These are phyloP conservation scores for Butyriboletus loyo DNA, from an alignment of 768 basidiomycete species.

Conservation along the genomic window DNA sequence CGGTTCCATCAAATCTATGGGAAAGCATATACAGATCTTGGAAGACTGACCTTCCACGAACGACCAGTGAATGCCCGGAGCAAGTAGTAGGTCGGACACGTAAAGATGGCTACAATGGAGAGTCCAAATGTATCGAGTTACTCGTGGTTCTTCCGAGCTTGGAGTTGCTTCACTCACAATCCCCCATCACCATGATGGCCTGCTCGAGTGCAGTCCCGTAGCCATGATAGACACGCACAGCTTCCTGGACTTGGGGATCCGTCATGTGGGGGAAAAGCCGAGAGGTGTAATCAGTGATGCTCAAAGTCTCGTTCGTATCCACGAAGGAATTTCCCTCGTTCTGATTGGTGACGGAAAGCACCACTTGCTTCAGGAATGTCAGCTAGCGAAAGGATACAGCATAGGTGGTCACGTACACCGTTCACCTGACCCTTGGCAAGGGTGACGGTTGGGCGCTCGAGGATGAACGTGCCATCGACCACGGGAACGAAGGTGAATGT, in stretches of 20 bases:
- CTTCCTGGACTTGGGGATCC: constrained; percentile 22
- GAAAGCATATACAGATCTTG: constrained; percentile 11
- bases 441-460: constrained; percentile 1
- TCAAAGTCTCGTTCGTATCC: constrained; percentile 18
- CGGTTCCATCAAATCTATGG: not conserved
- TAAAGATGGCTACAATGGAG: constrained; percentile 30
- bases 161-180: constrained; percentile 30
- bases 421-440: constrained; percentile 1
- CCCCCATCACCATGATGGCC: constrained; percentile 36
- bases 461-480: constrained; percentile 3
- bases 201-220: constrained; percentile 35
- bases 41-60: constrained; percentile 32
- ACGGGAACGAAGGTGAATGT: constrained; percentile 8
- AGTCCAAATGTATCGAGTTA: not conserved
- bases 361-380: constrained; percentile 21
- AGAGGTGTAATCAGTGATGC: constrained; percentile 20
- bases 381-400: not conserved
- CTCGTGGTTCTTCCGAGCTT: not conserved
- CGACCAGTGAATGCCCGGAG: constrained; percentile 29
- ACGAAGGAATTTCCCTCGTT: constrained; percentile 34
- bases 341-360: constrained; percentile 25
- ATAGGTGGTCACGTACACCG: constrained; percentile 6
- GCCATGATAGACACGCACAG: constrained; percentile 27
- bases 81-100: constrained; percentile 35
- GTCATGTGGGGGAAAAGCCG: constrained; percentile 42